These are phyloP conservation scores for Geum urbanum DNA, from an alignment of 306 rosid genomes.

Conservation along the genomic window DNA sequence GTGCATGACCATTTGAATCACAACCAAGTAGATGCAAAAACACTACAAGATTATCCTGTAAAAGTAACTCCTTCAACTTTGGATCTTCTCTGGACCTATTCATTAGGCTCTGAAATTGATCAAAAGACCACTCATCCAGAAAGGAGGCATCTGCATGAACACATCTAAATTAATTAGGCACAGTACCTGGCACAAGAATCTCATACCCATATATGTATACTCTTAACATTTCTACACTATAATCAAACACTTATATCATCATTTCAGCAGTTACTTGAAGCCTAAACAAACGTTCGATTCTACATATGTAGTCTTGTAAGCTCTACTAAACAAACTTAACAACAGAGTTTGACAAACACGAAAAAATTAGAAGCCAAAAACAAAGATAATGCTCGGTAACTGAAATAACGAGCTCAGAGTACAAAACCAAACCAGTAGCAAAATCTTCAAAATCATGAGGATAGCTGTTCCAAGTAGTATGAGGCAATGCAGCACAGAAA, in stretches of 20 bases:
- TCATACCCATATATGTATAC: not conserved
- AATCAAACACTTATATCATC: not conserved
- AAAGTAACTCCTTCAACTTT: slow-evolving; percentile 57
- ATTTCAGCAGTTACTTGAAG: not conserved
- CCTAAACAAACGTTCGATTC: not conserved
- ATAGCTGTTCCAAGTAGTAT: slow-evolving; percentile 77
- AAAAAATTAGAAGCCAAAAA: not conserved
- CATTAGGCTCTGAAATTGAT: slow-evolving; percentile 71
- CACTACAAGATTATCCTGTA: slow-evolving; percentile 64
- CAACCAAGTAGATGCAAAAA: slow-evolving; percentile 89
- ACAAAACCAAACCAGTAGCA: slow-evolving; percentile 56
- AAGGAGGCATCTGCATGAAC: slow-evolving; percentile 77
- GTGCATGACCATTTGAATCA: slow-evolving; percentile 94
- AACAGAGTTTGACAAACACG: not conserved
- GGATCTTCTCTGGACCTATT: slow-evolving; percentile 64
- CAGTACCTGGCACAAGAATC: slow-evolving; percentile 13
- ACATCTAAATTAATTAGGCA: slow-evolving; percentile 18
- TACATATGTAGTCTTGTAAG: too few species aligned
- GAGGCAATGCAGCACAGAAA: slow-evolving; percentile 75
- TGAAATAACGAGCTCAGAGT: slow-evolving; percentile 17
- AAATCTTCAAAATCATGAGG: slow-evolving; percentile 84
- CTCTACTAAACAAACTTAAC: not conserved
- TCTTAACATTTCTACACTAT: not conserved
- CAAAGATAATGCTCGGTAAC: not conserved
- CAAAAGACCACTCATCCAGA: slow-evolving; percentile 90